Evolutionary conservation across 495 filamentous ascomycete genomes (phyloP).

Genomic region (Xylaria venustula): DNA sequence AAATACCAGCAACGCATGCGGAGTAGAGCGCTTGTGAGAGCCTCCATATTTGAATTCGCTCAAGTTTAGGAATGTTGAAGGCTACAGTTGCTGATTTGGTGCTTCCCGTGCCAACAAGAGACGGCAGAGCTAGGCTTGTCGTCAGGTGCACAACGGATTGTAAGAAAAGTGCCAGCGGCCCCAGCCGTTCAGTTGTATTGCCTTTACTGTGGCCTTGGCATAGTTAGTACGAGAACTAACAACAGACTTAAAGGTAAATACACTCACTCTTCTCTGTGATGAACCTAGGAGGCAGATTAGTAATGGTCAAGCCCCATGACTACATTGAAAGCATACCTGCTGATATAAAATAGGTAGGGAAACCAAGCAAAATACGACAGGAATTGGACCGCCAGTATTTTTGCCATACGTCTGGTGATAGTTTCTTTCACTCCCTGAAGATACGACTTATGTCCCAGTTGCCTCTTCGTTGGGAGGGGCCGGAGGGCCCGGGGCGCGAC

Average conservation of each 20-base stretch:
- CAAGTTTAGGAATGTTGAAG: too few species aligned
- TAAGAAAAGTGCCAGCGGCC: neutral
- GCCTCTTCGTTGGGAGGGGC: too few species aligned
- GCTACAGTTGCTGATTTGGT: too few species aligned
- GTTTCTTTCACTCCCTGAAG: neutral
- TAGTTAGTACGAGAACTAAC: too few species aligned
- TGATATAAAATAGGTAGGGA: constrained; percentile 2
- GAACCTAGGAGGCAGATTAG: too few species aligned
- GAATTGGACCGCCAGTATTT: neutral
- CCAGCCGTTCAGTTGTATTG: neutral
- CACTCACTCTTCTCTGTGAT: too few species aligned
- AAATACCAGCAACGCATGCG: neutral
- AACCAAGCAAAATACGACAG: neutral
- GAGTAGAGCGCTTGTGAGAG: neutral
- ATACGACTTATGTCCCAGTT: too few species aligned
- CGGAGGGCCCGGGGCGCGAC: too few species aligned
- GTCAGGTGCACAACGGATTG: constrained; percentile 1
- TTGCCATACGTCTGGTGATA: neutral
- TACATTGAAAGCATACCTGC: neutral
- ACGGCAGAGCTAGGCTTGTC: neutral
- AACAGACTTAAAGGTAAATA: too few species aligned
- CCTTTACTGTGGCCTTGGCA: neutral
- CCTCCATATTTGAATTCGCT: too few species aligned
- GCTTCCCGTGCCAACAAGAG: neutral
- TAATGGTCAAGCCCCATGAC: too few species aligned